phyloP scores from a whole-genome alignment of 768 basidiomycete genomes.

The Psilocybe azurescens region DNA sequence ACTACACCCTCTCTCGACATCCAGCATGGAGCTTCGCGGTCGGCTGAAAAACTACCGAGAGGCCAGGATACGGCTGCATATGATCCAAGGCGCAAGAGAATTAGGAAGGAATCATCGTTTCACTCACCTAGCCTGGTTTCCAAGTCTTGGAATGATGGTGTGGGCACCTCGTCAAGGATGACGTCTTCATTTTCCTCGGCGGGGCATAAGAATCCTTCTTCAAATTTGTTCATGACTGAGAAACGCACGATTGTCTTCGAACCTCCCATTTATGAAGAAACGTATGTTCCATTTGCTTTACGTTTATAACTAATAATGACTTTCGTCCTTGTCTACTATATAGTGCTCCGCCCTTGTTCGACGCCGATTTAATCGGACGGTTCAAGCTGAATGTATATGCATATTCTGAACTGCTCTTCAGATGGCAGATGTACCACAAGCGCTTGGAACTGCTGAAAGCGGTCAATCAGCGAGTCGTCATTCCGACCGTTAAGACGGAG shows the following conservation, averaged over 20 bases:
- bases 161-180: slow-evolving; percentile 34
- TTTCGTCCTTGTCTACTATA: slow-evolving; percentile 7
- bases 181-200: slow-evolving; percentile 49
- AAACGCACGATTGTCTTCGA: slow-evolving; percentile 40
- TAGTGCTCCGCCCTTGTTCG: slow-evolving; percentile 35
- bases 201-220: slow-evolving; percentile 45
- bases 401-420: slow-evolving; percentile 77
- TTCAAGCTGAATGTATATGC: slow-evolving; percentile 60
- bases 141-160: slow-evolving; percentile 61
- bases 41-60: slow-evolving; percentile 18
- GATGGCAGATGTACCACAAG: slow-evolving; percentile 76
- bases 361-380: slow-evolving; percentile 44
- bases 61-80: slow-evolving; percentile 23
- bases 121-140: slow-evolving; percentile 42
- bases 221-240: slow-evolving; percentile 26
- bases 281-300: slow-evolving; percentile 24
- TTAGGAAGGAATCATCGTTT: slow-evolving; percentile 34
- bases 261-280: slow-evolving; percentile 30
- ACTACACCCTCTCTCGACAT: slow-evolving; percentile 18
- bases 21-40: slow-evolving; percentile 28
- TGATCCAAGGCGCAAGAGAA: slow-evolving; percentile 21
- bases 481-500: slow-evolving; percentile 21
- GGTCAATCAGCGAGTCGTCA: slow-evolving; percentile 41
- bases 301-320: not conserved
- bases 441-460: slow-evolving; percentile 76